Evolutionary conservation across 192 early-diverging fungal genomes (phyloP).

Genomic region (Backusella macrospora): DNA sequence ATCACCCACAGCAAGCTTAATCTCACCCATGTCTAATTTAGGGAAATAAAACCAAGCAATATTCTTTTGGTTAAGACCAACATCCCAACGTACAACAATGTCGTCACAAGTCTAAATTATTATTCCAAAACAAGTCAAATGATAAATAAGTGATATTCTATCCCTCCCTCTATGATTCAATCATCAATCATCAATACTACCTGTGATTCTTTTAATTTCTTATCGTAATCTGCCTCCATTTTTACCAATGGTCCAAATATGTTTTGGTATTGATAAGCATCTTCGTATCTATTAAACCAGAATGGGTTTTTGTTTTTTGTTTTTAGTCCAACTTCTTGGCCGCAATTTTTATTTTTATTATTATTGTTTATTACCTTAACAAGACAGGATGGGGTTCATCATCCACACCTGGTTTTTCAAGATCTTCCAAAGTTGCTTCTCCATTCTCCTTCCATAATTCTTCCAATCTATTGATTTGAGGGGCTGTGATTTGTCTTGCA

Average conservation of each 20-base stretch:
- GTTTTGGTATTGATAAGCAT: conserved; percentile 97
- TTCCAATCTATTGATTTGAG: conserved; percentile 87
- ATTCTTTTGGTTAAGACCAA: conserved; percentile 90
- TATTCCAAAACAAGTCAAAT: background rate
- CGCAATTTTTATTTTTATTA: background rate
- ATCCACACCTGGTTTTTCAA: conserved; percentile 79
- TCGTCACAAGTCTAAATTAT: conserved; percentile 82
- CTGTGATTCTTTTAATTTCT: conserved; percentile 55
- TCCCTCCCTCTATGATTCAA: background rate
- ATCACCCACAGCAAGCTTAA: conserved; percentile 92
- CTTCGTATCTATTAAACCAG: conserved; percentile 72
- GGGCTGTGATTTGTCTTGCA: conserved; percentile 79
- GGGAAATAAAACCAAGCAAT: conserved; percentile 93
- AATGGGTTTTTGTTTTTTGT: background rate
- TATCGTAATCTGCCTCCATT: conserved; percentile 72
- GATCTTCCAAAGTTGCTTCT: conserved; percentile 76
- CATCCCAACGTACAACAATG: conserved; percentile 95
- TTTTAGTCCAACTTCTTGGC: background rate
- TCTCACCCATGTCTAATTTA: conserved; percentile 88
- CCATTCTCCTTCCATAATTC: conserved; percentile 85
- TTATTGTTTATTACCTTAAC: conserved; percentile 54
- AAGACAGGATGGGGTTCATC: conserved; percentile 86
- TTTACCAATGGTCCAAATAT: conserved; percentile 95
- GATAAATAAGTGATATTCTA: background rate
- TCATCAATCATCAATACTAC: conserved; percentile 27